Conservation (phyloP, 768 basidiomycete species). For the Hericium coralloides region DNA sequence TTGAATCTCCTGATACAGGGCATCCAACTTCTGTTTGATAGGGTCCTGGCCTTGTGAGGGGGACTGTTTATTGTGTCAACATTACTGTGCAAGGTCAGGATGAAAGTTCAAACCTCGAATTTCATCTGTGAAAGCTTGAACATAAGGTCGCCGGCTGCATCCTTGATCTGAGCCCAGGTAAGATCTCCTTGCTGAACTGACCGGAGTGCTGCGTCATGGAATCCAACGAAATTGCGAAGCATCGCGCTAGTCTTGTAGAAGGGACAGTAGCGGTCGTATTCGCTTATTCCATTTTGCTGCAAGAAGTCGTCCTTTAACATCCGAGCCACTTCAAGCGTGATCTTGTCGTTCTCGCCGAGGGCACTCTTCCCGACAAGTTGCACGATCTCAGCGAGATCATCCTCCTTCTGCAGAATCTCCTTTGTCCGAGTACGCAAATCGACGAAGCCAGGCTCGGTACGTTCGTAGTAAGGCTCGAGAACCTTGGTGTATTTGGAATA, state of each 20-base stretch:
- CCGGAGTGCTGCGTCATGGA: constrained; percentile 84
- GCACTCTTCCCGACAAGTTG: constrained; percentile 99
- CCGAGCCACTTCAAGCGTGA: constrained; percentile 92
- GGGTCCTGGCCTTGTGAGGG: constrained; percentile 86
- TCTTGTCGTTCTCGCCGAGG: constrained; percentile 94
- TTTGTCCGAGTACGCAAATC: constrained; percentile 88
- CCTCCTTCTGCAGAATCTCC: constrained; percentile 97
- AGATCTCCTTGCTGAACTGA: constrained; percentile 78
- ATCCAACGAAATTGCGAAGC: constrained; percentile 90
- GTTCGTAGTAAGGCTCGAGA: constrained; percentile 88
- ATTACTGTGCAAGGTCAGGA: neutral
- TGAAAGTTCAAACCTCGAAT: constrained; percentile 64
- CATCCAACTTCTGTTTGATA: constrained; percentile 77
- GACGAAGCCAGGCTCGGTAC: constrained; percentile 88
- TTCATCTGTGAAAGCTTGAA: constrained; percentile 99
- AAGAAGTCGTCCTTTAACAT: constrained; percentile 97
- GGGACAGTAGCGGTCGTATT: constrained; percentile 94
- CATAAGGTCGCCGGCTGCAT: constrained; percentile 78
- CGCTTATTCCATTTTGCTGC: constrained; percentile 98
- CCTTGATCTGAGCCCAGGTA: constrained; percentile 83
- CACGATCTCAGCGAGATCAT: constrained; percentile 97
- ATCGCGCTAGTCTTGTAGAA: constrained; percentile 99
- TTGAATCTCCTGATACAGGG: constrained; percentile 75
- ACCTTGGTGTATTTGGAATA: constrained; percentile 98
- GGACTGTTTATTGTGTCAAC: constrained; percentile 37